These are phyloP conservation scores for Thermoascus crustaceus DNA, from an alignment of 2,329 filamentous ascomycete species.

Conservation along the genomic window DNA sequence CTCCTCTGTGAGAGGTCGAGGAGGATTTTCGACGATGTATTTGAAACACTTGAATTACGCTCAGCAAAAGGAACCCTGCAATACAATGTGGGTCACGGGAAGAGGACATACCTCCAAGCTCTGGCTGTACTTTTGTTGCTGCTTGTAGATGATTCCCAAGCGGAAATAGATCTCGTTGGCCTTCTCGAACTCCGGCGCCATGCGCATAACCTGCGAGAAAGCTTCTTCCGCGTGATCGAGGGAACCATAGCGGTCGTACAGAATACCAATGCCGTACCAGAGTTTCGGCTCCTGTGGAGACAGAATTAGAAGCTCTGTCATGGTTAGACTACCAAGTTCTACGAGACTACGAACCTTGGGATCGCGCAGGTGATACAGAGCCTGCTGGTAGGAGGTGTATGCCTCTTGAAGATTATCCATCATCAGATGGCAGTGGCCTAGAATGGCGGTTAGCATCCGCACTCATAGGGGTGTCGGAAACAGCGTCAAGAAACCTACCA, in stretches of 20 bases:
- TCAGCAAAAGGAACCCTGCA: slow-evolving; percentile 7
- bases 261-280: slow-evolving; percentile 97
- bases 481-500: slow-evolving; percentile 56
- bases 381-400: slow-evolving; percentile 93
- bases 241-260: slow-evolving; percentile 94
- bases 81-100: slow-evolving; percentile 2
- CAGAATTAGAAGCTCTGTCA: slow-evolving; percentile 12
- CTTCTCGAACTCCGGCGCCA: slow-evolving; percentile 96
- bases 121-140: slow-evolving; percentile 86
- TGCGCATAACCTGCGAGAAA: slow-evolving; percentile 97
- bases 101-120: slow-evolving; percentile 69
- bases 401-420: slow-evolving; percentile 97
- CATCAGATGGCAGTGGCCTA: slow-evolving; percentile 98
- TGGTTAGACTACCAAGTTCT: neutral
- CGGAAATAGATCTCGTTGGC: slow-evolving; percentile 98
- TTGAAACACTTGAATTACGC: slow-evolving; percentile 70
- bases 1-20: slow-evolving; percentile 85
- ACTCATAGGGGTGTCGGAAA: too few species aligned
- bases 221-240: slow-evolving; percentile 96
- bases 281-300: slow-evolving; percentile 73
- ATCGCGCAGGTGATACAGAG: slow-evolving; percentile 82
- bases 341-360: slow-evolving; percentile 61
- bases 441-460: slow-evolving; percentile 13
- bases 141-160: slow-evolving; percentile 98
- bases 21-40: slow-evolving; percentile 91